Evolutionary conservation across 2,329 filamentous ascomycete genomes (phyloP), one percentile per base, ranked within the genome.

Genomic region (Podosphaera aphanis): DNA sequence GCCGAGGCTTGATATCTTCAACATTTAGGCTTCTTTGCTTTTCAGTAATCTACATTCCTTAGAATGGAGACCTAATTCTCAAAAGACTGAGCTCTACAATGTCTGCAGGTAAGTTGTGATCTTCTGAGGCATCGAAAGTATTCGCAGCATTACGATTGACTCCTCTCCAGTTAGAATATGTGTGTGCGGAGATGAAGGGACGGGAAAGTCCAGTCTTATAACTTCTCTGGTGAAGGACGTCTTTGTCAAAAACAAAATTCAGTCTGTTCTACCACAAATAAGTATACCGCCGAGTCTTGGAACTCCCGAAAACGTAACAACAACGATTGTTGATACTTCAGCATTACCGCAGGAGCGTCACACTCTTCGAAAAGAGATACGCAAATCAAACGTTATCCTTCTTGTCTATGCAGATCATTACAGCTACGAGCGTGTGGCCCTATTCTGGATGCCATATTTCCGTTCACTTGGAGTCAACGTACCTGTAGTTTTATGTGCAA

Each of bases 391-490:
- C 60, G 88, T 94, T 53, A 95, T 98, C 52, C 70, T 95, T 16
- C 74, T 98, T 38, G 86, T 98, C 46, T 98, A 98, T 62, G 86
- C 86, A 53, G 90, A 98, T 61, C 88, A 95, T 64, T 98, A 98
- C 67, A 95, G 86, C 69, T 98, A 95, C 65, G 90, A 98, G 61
- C 72, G 90, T 33, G 86, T 98, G 2, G 90, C 88, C 2, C 69
- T 98, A 40, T 98, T 95, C 63, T 98, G 90, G 90, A 81, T 98
- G 73, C 90, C 90, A 10, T 92, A 94, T 63, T 95, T 98, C 59
- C 81, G 90, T 49, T 93, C 86, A 3, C 73, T 98, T 35, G 90
- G 90, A n/a, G 90, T 98, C 59, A 98, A 98, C 60, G 85, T 98
- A 19, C 90, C 90, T 0, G 90, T 98, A 10, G 86, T 98, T 39